Evolutionary conservation across 495 filamentous ascomycete genomes (phyloP), one percentile per base, ranked within the genome.

Genomic region (Podospora didyma): DNA sequence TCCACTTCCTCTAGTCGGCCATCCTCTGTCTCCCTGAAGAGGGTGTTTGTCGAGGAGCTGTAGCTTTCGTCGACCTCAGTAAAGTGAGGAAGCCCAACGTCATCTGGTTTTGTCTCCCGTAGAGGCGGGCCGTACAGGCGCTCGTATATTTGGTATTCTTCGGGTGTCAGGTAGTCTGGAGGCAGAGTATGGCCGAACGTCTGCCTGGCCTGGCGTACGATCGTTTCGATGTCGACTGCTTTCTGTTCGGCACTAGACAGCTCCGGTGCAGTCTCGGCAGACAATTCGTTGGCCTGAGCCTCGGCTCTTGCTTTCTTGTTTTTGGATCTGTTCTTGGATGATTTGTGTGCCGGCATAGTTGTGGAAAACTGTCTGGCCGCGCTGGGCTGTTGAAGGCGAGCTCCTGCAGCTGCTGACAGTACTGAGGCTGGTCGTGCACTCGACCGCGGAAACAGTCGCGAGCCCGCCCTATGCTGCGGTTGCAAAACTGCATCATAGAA

Each of bases 181-280:
- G 94, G 94, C 10, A 97, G 71, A 1, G 77, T 83, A 60, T 94
- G 83, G 42, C 92, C 89, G 69, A 89, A 96, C 11, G 80, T 75
- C 59, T 88, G 83, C 61, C 87, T 79, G 20, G 92, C 86, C 46
- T 81, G 70, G 22, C 85, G 82, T 49, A 90, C 89, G 49, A 87
- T 77, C 2, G 72, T 73, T 62, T 92, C 89, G 56, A 82, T 69
- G 46, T 80, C 73, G 9, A 65, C 66, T 12, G 60, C 31, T 5
- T 58, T 35, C 7, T 61, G 14, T 7, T 61, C 58, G n/a, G 58
- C 39, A 20, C 21, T 44, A 17, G 46, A 49, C 9, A 47, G 51
- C 49, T 51, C 31, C 3, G 53, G 44, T 16, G 54, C 11, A 14
- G 41, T 28, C 26, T 59, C 31, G 20, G 47, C 34, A n/a, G n/a